Base-by-base conservation (phyloP, 768 basidiomycete genomes). In the Ephemerocybe angulata region DNA sequence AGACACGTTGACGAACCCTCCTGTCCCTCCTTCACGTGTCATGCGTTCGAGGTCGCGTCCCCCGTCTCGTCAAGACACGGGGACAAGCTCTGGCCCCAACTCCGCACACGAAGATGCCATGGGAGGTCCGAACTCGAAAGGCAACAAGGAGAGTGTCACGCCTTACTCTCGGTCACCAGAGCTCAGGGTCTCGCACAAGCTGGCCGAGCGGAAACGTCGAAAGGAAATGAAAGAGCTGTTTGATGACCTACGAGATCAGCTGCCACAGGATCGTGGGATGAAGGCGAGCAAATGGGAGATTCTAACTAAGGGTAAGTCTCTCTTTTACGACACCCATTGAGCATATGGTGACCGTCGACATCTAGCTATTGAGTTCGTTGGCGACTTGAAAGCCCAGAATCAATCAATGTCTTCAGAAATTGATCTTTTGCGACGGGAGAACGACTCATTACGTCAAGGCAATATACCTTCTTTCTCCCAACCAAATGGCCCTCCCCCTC, bases 231-330 rank as follows among this genome's bases (percentile, higher is more conserved):
- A 97, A 68, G 95, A 98, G 56, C 70, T 99, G 41, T 98, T 98
- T 66, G 97, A 99, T 62, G 97, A 99, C 68, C 73, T 99, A 59
- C 82, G 93, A 55, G 95, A 97, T 69, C 85, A 91, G 63, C 75
- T 99, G 24, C 97, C 97, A 1, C 87, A 88, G 50, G 93, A 93
- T 74, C 83, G 89, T 50, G 93, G 88, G 40, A 90, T 94, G 86
- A 98, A 98, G 67, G 89, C 93, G 19, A 94, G 91, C 74, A 99
- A 99, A 74, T 98, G 96, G 97, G 97, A 99, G 75, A 98, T 98
- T 58, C 73, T 99, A 30, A 95, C 87, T 72, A 96, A 97, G 85
- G 91, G 95, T 91, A 60, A 59, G 79, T 68, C 54, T 31, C 55
- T 21, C 51, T 53, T 43, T 35, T 42, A 50, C 33, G 17, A 57